Conservation (phyloP, 2,329 filamentous ascomycete genomes). For the Lecanicillium sp. region DNA sequence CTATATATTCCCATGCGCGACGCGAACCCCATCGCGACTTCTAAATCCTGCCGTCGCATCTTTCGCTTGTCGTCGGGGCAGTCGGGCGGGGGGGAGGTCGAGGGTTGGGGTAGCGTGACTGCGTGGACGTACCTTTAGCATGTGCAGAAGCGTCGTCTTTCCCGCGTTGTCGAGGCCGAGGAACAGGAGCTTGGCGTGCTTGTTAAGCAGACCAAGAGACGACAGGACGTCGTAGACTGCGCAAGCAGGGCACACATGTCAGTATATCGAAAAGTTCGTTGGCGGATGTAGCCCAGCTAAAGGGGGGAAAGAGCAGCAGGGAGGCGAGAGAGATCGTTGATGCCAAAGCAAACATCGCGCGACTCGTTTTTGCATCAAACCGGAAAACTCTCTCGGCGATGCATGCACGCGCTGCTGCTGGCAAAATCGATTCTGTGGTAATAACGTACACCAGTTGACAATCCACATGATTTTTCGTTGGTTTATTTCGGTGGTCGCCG, state of each 20-base stretch:
- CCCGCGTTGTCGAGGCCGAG: constrained; percentile 90
- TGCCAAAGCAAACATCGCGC: too few species aligned
- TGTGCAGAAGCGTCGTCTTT: constrained; percentile 90
- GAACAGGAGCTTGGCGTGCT: constrained; percentile 92
- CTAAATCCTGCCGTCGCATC: too few species aligned
- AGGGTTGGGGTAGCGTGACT: background rate
- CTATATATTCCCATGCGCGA: background rate
- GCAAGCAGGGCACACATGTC: constrained; percentile 25
- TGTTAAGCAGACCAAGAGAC: constrained; percentile 83
- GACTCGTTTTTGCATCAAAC: too few species aligned
- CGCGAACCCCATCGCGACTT: background rate
- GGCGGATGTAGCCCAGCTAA: background rate
- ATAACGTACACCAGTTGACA: constrained; percentile 82
- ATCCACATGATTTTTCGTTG: constrained; percentile 79
- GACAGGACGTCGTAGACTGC: constrained; percentile 85
- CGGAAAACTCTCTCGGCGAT: too few species aligned
- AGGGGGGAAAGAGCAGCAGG: background rate
- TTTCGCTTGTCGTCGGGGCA: background rate
- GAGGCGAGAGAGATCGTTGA: too few species aligned
- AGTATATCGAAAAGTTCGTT: constrained; percentile 16
- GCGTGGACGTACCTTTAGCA: constrained; percentile 69
- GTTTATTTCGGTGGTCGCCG: background rate
- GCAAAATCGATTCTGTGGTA: too few species aligned
- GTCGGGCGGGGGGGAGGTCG: background rate
- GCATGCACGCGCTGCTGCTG: too few species aligned